A percentile compares a stretch with the other conserved stretches of the same genome.
phyloP scores from a whole-genome alignment of 2,329 filamentous ascomycete species.

The Rhinocladiella similis region DNA sequence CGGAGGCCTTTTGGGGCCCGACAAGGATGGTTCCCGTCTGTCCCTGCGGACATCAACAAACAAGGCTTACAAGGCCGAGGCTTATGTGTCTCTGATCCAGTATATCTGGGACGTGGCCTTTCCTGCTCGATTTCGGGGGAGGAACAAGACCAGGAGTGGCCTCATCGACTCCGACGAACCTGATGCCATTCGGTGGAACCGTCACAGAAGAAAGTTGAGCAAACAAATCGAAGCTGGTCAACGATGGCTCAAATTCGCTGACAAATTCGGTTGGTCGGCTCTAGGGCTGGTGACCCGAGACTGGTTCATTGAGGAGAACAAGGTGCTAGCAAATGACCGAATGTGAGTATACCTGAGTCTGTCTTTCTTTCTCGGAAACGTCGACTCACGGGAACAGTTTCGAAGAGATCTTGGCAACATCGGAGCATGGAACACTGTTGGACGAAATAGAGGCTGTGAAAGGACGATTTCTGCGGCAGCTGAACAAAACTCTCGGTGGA shows the following conservation, averaged over 20 bases:
- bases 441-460: neutral
- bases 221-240: constrained; percentile 2
- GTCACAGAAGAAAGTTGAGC: neutral
- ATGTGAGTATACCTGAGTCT: neutral
- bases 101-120: constrained; percentile 1
- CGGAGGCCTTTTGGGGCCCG: neutral
- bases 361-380: neutral
- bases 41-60: neutral
- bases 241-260: neutral
- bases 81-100: neutral
- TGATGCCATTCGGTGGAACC: neutral
- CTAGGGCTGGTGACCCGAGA: constrained; percentile 1
- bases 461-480: constrained; percentile 2
- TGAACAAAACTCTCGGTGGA: neutral
- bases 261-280: neutral
- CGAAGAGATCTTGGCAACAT: neutral
- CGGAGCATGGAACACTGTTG: neutral
- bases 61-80: neutral
- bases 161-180: neutral
- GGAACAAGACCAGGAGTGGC: neutral
- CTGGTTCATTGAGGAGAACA: constrained; percentile 1
- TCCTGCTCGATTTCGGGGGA: neutral
- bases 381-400: neutral
- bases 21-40: neutral
- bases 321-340: neutral